These are phyloP conservation scores for Leccinum subgranulosum DNA, from an alignment of 768 basidiomycete genomes.

Conservation along the genomic window DNA sequence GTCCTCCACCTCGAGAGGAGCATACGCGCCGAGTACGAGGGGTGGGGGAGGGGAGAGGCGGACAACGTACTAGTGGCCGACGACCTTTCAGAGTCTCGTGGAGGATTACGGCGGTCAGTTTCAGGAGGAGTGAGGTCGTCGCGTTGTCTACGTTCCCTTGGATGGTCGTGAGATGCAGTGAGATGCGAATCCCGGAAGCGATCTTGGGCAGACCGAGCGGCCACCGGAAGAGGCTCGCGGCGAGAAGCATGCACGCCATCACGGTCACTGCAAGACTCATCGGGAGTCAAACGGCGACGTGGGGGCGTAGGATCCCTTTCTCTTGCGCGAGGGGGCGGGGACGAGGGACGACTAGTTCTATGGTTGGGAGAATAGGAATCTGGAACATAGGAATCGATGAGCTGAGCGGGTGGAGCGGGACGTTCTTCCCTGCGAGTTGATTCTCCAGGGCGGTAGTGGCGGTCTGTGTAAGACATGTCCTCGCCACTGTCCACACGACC, in stretches of 20 bases:
- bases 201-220: conserved; percentile 20
- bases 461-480: conserved; percentile 53
- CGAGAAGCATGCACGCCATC: conserved; percentile 17
- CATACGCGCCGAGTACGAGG: conserved; percentile 34
- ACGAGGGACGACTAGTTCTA: conserved; percentile 18
- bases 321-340: conserved; percentile 25
- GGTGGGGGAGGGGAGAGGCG: conserved; percentile 38
- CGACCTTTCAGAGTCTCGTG: conserved; percentile 30
- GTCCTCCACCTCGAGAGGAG: conserved; percentile 40
- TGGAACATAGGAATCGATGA: conserved; percentile 26
- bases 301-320: conserved; percentile 21
- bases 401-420: conserved; percentile 17
- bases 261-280: conserved; percentile 20
- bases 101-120: conserved; percentile 22
- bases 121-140: conserved; percentile 21
- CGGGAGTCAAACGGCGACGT: conserved; percentile 23
- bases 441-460: conserved; percentile 59
- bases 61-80: conserved; percentile 48
- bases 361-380: conserved; percentile 26
- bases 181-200: conserved; percentile 22
- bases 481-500: conserved; percentile 26
- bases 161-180: conserved; percentile 10
- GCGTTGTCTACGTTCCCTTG: conserved; percentile 25
- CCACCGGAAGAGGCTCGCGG: conserved; percentile 19
- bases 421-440: conserved; percentile 28